Evolutionary conservation across 1,139 yeast species (phyloP), one percentile per base, ranked within the genome.

Genomic region (Suhomyces yuchorum): DNA sequence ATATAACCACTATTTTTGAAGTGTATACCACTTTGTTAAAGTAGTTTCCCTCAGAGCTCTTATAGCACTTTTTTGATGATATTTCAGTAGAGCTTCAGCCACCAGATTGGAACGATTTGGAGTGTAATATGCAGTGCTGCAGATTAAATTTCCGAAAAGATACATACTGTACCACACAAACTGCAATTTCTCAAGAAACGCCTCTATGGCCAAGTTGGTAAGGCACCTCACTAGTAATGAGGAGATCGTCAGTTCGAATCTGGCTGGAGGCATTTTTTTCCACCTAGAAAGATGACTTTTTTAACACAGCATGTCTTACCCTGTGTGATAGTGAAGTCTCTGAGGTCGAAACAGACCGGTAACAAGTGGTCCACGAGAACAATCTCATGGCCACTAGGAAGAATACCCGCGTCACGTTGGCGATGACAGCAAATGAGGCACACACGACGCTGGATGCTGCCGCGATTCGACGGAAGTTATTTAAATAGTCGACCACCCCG

Each of bases 191-290:
- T 14, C 46, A 41, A 17, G 26, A 45, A 15, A 15, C 8, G 58
- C 58, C 58, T 55, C 51, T 54, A 56, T 56, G 74, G 74, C 89
- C 89, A 84, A 84, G 89, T 83, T 84, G 90, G 89, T 84, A 84
- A 84, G 89, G 89, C 90, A 86, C 86, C 82, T 82, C 89, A 84
- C 90, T 84, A 84, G 89, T 84, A 84, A 84, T 84, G 89, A 82
- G 83, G 86, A 84, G 89, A 84, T 84, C 89, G 84, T 81, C 87
- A 83, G 89, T 84, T 84, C 89, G 84, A 84, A 75, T 82, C 87
- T 82, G 87, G 82, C 81, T 81, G 84, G 79, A 80, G 85, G 87
- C 87, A 82, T 55, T 61, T 59, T 53, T 26, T 26, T n/a, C n/a
- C n/a, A n/a, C n/a, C n/a, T n/a, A n/a, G n/a, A n/a, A n/a, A n/a